Conservation (phyloP, 1,284 basidiomycete genomes). For the Boletellus sp. region DNA sequence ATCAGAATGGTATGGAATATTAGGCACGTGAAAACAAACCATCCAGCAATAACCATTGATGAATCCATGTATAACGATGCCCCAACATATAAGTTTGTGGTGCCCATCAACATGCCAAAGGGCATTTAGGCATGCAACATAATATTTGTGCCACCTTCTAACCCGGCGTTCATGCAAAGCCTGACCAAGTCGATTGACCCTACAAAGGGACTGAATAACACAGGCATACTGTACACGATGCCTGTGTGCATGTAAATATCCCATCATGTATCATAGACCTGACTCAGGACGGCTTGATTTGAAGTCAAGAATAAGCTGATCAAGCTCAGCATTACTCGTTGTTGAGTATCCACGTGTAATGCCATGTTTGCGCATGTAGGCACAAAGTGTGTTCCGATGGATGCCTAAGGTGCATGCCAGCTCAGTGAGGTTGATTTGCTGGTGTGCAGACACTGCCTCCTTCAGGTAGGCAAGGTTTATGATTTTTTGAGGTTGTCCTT, state of each 20-base stretch:
- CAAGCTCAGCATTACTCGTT: constrained; percentile 19
- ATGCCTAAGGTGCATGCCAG: constrained; percentile 20
- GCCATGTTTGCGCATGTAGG: constrained; percentile 14
- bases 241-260: too few relatives aligned
- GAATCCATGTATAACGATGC: constrained; percentile 47
- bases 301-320: constrained; percentile 19
- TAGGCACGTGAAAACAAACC: constrained; percentile 19
- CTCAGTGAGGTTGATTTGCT: constrained; percentile 15
- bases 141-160: constrained; percentile 32
- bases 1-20: not conserved
- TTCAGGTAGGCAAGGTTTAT: constrained; percentile 18
- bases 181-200: constrained; percentile 22
- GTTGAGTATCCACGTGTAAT: constrained; percentile 13
- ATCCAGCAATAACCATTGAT: constrained; percentile 42
- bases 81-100: constrained; percentile 45
- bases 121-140: constrained; percentile 35
- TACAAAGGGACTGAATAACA: not conserved
- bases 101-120: constrained; percentile 11
- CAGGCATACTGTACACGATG: not conserved
- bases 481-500: constrained; percentile 12
- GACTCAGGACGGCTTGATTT: constrained; percentile 18
- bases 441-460: constrained; percentile 5
- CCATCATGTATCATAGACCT: constrained; percentile 23
- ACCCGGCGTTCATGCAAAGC: not conserved
- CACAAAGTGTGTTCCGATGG: constrained; percentile 14